Evolutionary conservation across 1,139 yeast species (phyloP), one percentile per base, ranked within the genome.

Genomic region (Blastobotrys illinoisensis): DNA sequence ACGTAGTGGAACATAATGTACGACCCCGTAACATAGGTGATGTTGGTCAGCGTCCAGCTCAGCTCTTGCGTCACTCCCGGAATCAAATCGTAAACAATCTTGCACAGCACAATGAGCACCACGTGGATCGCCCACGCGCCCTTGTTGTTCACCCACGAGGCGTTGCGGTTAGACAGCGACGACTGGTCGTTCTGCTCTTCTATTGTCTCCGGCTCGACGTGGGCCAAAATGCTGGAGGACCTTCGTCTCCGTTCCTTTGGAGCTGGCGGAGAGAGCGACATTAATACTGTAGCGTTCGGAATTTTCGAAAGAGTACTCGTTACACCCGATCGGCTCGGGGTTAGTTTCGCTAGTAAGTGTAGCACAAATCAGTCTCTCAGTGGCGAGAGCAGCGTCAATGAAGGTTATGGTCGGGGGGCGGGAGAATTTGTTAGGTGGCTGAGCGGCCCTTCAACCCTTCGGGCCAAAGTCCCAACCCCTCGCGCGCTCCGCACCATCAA

Each of bases 1-100:
- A 93, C 89, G 69, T 88, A 87, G 71, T 93, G 99, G 71, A 93
- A 93, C 98, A 93, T 93, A 62, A 93, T 82, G 68, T 90, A 91
- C 2, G 95, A 86, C 2, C 98, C 98, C 61, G 88, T 81, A 57
- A 88, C 93, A 69, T 93, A 93, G 5, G 95, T 85, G 58, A 87
- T 80, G 68, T 91, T 93, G 11, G 98, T 91, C 65, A 93, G 73
- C 1, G 98, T 89, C 99, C 99, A 93, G 60, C 88, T 82, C 79
- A 93, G 80, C 69, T 91, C 96, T 61, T 82, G 85, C 57, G 86
- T 83, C 40, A 88, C 82, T 20, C 85, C 83, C 1, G 89, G 89
- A 36, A 91, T 75, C 59, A 89, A 78, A 69, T 89, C 90, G 71
- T 81, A 91, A 61, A 89, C 80, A 44, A 88, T 68, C 68, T 89